Evolutionary conservation across 1,284 basidiomycete species (phyloP).

Genomic region (Moniliophthora roreri): DNA sequence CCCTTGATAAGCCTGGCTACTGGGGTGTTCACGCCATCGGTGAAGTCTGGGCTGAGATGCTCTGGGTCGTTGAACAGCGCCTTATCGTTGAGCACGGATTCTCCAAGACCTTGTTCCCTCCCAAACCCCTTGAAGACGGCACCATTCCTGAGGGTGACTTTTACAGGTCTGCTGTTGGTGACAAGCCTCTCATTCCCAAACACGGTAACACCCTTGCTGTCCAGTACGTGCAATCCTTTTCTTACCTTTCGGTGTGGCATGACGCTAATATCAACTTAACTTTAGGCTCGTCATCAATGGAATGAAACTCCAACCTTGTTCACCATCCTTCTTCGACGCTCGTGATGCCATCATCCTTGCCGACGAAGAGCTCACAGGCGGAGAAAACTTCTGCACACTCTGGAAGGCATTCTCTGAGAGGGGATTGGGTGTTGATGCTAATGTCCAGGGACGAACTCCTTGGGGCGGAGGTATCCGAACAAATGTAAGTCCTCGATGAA

Average conservation of each 20-base stretch:
- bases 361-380: constrained; percentile 88
- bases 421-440: constrained; percentile 79
- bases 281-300: constrained; percentile 76
- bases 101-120: constrained; percentile 80
- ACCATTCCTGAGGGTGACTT: constrained; percentile 70
- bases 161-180: constrained; percentile 54
- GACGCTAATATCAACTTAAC: constrained; percentile 5
- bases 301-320: constrained; percentile 95
- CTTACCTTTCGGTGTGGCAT: neutral
- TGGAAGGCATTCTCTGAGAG: constrained; percentile 86
- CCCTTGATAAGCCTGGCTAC: constrained; percentile 91
- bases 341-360: constrained; percentile 93
- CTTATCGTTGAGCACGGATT: constrained; percentile 84
- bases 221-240: constrained; percentile 49
- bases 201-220: constrained; percentile 89
- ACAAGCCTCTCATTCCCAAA: constrained; percentile 77
- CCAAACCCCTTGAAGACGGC: constrained; percentile 59
- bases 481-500: constrained; percentile 38
- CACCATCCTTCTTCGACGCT: constrained; percentile 89
- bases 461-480: constrained; percentile 89
- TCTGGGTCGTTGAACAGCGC: constrained; percentile 80
- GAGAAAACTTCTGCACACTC: constrained; percentile 89
- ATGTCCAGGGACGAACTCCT: constrained; percentile 78
- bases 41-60: constrained; percentile 95
- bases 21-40: constrained; percentile 93